A percentile compares a stretch with the other conserved stretches of the same genome.
These are phyloP conservation scores for Fonsecaea multimorphosa DNA, from an alignment of 2,329 filamentous ascomycete genomes.

Conservation along the genomic window DNA sequence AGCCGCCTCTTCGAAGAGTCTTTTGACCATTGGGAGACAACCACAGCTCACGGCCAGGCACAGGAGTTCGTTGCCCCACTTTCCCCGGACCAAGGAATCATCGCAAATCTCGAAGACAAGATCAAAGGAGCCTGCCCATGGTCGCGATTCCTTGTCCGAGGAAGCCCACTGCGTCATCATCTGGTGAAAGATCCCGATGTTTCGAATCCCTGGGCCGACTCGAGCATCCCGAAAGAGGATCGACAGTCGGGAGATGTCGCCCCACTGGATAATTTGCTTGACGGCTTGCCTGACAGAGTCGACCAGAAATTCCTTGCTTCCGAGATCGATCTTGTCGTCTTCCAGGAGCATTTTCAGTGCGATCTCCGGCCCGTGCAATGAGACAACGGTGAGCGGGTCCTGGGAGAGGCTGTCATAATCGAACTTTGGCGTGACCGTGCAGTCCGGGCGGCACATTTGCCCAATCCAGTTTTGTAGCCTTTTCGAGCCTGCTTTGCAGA, in stretches of 20 bases:
- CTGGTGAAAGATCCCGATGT: background rate
- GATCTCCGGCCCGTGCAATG: background rate
- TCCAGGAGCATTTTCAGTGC: background rate
- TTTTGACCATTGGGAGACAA: background rate
- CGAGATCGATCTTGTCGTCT: background rate
- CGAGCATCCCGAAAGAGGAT: background rate
- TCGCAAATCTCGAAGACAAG: background rate
- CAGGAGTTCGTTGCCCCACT: background rate
- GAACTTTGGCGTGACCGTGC: background rate
- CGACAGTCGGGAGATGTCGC: background rate
- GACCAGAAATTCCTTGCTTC: background rate
- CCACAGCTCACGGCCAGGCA: background rate
- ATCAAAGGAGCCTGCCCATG: background rate
- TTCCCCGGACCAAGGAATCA: background rate
- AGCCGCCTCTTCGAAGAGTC: background rate
- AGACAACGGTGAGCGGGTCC: background rate
- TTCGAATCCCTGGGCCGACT: background rate
- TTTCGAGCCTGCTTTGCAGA: background rate
- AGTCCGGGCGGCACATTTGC: background rate
- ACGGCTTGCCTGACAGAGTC: background rate
- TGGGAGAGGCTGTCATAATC: background rate
- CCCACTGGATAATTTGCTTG: background rate
- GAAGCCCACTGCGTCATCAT: background rate
- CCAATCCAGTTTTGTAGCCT: background rate
- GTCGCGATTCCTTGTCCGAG: background rate